Evolutionary conservation across 73 alveolate species (phyloP), one percentile per base, ranked within the genome.

Genomic region (Tetrahymena malaccensis): DNA sequence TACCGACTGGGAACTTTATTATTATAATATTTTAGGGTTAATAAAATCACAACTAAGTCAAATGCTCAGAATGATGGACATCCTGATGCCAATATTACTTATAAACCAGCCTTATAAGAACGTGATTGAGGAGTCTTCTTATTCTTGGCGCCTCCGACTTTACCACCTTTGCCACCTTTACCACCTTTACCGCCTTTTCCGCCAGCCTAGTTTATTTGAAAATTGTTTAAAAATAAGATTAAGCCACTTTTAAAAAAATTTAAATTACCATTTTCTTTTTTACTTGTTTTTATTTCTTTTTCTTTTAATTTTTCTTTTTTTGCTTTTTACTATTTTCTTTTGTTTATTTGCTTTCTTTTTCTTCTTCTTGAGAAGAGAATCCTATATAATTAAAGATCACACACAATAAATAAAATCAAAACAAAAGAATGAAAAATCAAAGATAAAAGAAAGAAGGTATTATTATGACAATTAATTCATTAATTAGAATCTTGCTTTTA

Each of bases 41-140:
- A 70, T 70, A 27, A 70, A 70, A 70, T 70, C 89, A 70, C 43
- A 70, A 22, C 83, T 35, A 12, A 6, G 31, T 35, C 35, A n/a
- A 34, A 85, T 43, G 83, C 57, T 85, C 83, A 43, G 43, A n/a
- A 85, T 38, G 94, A 35, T 43, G 84, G 83, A 11, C 55, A 85
- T 85, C 55, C 94, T 25, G 35, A 85, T 38, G 34, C 55, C 55
- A 85, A 94, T 84, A 96, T 84, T 98, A 96, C 98, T 95, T 96
- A 99, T 16, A 99, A 98, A 37, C 99, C 99, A 43, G 99, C 99
- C 96, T 99, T 97, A 25, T 97, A 98, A 56, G 99, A 99, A 96
- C 99, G 96, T 35, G 99, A 98, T 96, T 98, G 98, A 35, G 99
- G 99, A 43, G 99, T 98, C 96, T 98, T 98, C 98, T 99, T 99